Evolutionary conservation across 441 rosid species (phyloP).

Genomic region (Corymbia calophylla): DNA sequence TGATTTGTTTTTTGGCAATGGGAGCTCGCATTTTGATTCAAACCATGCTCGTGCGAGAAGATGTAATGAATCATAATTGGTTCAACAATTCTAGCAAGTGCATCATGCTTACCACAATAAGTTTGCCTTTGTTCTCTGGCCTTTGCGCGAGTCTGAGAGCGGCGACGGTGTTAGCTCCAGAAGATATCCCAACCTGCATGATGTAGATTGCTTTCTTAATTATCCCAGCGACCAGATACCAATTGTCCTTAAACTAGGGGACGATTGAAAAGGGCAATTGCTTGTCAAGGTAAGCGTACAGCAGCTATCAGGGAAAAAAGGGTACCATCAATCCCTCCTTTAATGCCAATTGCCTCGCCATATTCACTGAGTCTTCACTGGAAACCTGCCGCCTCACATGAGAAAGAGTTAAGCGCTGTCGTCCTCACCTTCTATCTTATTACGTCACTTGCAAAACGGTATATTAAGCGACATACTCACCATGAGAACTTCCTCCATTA

Average conservation of each 20-base stretch:
- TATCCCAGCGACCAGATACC: background rate
- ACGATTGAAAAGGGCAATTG: background rate
- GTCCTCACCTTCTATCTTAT: background rate
- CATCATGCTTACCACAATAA: conserved; percentile 66
- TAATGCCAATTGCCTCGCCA: conserved; percentile 87
- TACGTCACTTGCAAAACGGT: background rate
- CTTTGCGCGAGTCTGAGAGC: conserved; percentile 64
- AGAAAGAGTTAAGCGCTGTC: background rate
- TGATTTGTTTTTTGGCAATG: background rate
- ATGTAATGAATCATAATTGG: background rate
- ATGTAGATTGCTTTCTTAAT: background rate
- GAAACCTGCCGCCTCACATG: conserved; percentile 40
- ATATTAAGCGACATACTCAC: conserved; percentile 14
- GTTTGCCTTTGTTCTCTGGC: conserved; percentile 94
- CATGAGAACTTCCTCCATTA: conserved; percentile 91
- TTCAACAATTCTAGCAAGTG: background rate
- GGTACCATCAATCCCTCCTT: conserved; percentile 95
- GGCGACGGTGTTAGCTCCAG: conserved; percentile 89
- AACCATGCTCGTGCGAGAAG: background rate
- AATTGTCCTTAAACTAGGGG: background rate
- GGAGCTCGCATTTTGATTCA: background rate
- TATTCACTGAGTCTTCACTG: conserved; percentile 80
- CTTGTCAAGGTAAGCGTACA: background rate
- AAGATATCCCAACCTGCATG: conserved; percentile 84
- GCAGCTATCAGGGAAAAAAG: background rate